Percentiles rank a stretch among this genome's conserved stretches.
Conservation (phyloP, 345 rosid genomes). For the Ricinus communis region DNA sequence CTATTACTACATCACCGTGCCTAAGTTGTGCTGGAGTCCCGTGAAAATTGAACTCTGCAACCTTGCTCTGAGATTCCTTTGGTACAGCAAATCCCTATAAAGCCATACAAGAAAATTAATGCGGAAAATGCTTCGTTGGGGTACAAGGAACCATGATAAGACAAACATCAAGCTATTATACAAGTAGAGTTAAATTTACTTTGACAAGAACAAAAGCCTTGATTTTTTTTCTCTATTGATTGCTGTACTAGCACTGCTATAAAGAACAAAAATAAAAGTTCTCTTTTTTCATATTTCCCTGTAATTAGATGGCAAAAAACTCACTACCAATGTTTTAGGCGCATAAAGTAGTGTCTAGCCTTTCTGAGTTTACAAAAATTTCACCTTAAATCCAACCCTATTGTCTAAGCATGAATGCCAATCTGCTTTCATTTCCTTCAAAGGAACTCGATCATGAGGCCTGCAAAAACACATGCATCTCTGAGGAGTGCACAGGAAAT, state of each 20-base stretch:
- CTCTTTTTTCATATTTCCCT: too few species aligned
- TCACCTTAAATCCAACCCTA: conserved; percentile 89
- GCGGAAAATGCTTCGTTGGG: neutral
- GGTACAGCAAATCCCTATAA: conserved; percentile 79
- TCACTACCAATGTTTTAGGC: too few species aligned
- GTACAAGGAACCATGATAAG: neutral
- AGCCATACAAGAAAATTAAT: conserved; percentile 7
- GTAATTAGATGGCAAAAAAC: too few species aligned
- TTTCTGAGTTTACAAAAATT: conserved; percentile 20
- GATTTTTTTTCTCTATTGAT: too few species aligned
- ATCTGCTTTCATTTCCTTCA: conserved; percentile 92
- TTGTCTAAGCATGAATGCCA: conserved; percentile 87
- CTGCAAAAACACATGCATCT: conserved; percentile 30
- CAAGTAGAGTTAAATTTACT: neutral
- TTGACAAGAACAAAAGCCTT: neutral
- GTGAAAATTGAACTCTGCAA: conserved; percentile 60
- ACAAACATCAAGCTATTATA: neutral
- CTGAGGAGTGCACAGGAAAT: conserved; percentile 10
- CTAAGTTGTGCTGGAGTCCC: conserved; percentile 68
- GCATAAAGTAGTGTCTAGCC: too few species aligned
- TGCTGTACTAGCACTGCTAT: neutral
- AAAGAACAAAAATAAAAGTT: too few species aligned
- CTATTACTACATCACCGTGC: conserved; percentile 92
- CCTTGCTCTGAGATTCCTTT: conserved; percentile 74
- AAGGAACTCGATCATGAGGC: conserved; percentile 90